phyloP scores from a whole-genome alignment of 148 eudicot genomes.

The Pouteria glomerata region DNA sequence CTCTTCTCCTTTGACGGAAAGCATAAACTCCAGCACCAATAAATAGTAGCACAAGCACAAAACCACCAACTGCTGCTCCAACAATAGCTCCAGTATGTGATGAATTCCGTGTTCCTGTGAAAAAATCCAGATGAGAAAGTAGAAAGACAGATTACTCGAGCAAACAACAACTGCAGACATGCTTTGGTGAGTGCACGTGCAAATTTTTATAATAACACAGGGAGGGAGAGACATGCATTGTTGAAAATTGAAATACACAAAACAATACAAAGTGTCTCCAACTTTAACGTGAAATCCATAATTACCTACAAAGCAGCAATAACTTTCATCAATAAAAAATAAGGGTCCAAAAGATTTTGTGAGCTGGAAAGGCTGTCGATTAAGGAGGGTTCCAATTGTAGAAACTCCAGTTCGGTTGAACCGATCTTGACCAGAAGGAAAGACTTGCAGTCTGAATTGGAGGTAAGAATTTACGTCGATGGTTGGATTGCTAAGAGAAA shows the following conservation, averaged over 20 bases:
- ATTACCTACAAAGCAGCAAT: constrained; percentile 54
- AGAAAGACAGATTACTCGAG: not conserved
- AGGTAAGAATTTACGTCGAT: constrained; percentile 34
- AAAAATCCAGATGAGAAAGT: constrained; percentile 10
- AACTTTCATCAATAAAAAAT: constrained; percentile 40
- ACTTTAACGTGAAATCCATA: not conserved
- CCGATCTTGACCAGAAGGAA: constrained; percentile 39
- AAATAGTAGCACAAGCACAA: constrained; percentile 40
- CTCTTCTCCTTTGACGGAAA: constrained; percentile 37
- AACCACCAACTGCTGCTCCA: constrained; percentile 40
- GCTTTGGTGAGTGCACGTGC: not conserved
- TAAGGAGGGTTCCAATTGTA: constrained; percentile 42
- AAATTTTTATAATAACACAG: not conserved
- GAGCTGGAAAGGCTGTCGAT: constrained; percentile 36
- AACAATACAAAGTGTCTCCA: not conserved
- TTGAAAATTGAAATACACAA: not conserved
- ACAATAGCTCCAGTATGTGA: constrained; percentile 36
- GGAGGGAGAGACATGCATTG: not conserved
- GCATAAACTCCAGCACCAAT: constrained; percentile 51
- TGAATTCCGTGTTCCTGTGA: constrained; percentile 24
- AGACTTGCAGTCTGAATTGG: constrained; percentile 37
- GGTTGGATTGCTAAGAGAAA: constrained; percentile 37
- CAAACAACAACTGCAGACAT: not conserved
- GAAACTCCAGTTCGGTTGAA: constrained; percentile 58
- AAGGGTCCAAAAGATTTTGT: constrained; percentile 48